Conservation (phyloP, 2,329 filamentous ascomycete genomes). For the Ustilaginoidea virens region DNA sequence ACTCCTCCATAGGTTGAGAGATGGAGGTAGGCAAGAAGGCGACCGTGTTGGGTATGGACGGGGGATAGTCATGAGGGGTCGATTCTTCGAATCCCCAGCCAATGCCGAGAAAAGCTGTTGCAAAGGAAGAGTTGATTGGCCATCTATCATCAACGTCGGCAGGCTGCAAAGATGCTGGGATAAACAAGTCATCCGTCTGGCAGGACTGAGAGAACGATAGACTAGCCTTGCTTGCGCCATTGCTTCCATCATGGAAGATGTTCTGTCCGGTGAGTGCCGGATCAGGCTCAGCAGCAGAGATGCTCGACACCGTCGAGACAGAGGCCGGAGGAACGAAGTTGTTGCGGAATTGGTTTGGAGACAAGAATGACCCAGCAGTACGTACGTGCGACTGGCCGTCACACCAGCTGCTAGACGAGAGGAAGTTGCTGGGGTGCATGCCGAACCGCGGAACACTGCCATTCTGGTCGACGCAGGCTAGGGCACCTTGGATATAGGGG, state of each 20-base stretch:
- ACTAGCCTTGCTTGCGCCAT: conserved; percentile 20
- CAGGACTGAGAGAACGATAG: conserved; percentile 23
- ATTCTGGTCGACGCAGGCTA: conserved; percentile 23
- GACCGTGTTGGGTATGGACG: conserved; percentile 4
- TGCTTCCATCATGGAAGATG: conserved; percentile 20
- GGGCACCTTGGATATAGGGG: conserved; percentile 9
- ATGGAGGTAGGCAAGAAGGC: neutral
- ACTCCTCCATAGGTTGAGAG: conserved; percentile 27
- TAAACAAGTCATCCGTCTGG: conserved; percentile 5
- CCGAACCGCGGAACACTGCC: conserved; percentile 16
- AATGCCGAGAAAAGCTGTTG: conserved; percentile 18
- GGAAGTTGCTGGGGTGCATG: conserved; percentile 22
- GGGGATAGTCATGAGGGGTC: conserved; percentile 14
- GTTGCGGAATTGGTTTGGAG: conserved; percentile 10
- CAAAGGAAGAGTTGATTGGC: conserved; percentile 15
- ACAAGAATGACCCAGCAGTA: conserved; percentile 10
- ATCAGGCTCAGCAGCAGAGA: conserved; percentile 20
- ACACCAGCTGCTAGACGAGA: conserved; percentile 15
- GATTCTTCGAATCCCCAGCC: conserved; percentile 18
- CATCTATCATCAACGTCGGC: conserved; percentile 7
- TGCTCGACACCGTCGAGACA: conserved; percentile 27
- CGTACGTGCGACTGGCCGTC: conserved; percentile 12
- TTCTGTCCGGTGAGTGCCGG: conserved; percentile 27
- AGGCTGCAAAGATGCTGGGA: conserved; percentile 9
- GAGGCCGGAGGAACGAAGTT: conserved; percentile 17